Evolutionary conservation across 768 basidiomycete genomes (phyloP).

Genomic region (Tricholoma sp.): DNA sequence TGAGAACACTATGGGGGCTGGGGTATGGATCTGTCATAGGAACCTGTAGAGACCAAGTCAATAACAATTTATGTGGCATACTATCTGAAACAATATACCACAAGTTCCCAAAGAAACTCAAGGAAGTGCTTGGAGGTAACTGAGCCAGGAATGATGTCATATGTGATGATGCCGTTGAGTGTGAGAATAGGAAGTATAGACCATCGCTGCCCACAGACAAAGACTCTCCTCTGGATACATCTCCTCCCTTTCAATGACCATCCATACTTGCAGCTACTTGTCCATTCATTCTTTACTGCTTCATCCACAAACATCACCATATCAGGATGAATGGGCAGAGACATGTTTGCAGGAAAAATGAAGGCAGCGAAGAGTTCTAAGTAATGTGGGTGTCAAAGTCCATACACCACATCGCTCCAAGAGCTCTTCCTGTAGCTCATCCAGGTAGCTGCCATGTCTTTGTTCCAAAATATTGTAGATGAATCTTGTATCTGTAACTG

Average conservation of each 20-base stretch:
- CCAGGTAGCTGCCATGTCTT: neutral
- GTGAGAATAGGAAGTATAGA: too few species aligned
- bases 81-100: neutral
- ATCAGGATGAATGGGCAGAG: neutral
- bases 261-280: too few species aligned
- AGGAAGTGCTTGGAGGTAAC: neutral
- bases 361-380: neutral
- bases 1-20: too few species aligned
- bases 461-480: neutral
- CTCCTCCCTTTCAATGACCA: too few species aligned
- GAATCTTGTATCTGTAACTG: neutral
- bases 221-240: too few species aligned
- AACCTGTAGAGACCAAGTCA: neutral
- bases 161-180: too few species aligned
- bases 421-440: neutral
- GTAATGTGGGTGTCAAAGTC: neutral
- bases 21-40: too few species aligned
- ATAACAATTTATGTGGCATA: too few species aligned
- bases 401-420: neutral
- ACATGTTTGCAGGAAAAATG: neutral
- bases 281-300: too few species aligned
- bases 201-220: too few species aligned
- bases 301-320: neutral
- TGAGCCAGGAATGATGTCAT: constrained; percentile 1
- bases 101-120: neutral